Percentiles rank a stretch among this genome's conserved stretches.
Conservation (phyloP, 495 filamentous ascomycete genomes). For the Trichoderma erinaceum region DNA sequence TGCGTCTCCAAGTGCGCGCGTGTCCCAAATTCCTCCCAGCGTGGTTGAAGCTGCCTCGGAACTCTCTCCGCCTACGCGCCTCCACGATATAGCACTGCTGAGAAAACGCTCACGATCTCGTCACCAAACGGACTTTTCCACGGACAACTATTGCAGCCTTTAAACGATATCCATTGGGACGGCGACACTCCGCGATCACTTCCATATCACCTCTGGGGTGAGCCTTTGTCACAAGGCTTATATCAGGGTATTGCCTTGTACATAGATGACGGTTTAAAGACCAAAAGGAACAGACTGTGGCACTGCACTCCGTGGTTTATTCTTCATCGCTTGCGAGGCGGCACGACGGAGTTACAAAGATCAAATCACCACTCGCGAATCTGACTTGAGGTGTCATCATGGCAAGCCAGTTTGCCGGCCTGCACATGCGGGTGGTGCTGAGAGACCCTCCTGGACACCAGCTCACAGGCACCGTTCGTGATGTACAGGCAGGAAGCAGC, state of each 20-base stretch:
- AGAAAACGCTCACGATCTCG: neutral
- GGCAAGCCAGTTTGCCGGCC: conserved; percentile 62
- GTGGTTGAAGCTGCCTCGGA: neutral
- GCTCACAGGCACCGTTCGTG: conserved; percentile 66
- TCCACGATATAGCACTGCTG: neutral
- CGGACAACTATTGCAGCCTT: neutral
- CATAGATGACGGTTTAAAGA: neutral
- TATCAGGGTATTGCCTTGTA: neutral
- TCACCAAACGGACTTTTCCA: neutral
- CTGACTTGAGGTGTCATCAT: conserved; percentile 18
- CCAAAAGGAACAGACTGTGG: neutral
- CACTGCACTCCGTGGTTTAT: neutral
- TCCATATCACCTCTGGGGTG: neutral
- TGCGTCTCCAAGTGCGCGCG: neutral
- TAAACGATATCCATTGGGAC: neutral
- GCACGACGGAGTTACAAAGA: too few relatives aligned
- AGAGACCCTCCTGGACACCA: conserved; percentile 56
- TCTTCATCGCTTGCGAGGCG: neutral
- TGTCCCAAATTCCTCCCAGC: neutral
- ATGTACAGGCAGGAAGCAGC: conserved; percentile 62
- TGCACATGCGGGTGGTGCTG: conserved; percentile 71
- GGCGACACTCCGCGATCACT: neutral
- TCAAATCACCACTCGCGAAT: neutral
- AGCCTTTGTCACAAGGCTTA: neutral
- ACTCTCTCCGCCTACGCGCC: neutral